phyloP scores from a whole-genome alignment of 2,329 filamentous ascomycete genomes.

The Colletotrichum falcatum region DNA sequence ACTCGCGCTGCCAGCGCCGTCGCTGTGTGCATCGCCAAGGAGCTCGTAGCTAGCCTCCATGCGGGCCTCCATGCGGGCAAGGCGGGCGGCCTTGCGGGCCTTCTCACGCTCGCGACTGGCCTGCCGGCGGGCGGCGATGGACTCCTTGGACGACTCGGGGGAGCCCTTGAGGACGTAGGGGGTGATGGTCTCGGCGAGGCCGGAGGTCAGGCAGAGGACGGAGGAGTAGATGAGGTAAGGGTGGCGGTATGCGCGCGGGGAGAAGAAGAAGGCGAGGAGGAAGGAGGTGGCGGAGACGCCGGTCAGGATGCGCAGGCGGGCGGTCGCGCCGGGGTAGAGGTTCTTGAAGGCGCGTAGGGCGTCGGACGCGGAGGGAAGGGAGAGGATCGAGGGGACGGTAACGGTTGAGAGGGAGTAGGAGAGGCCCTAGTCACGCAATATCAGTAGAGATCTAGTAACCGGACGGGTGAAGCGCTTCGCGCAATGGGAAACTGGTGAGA shows the following conservation, averaged over 20 bases:
- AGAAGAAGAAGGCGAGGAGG: conserved; percentile 81
- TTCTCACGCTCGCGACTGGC: conserved; percentile 46
- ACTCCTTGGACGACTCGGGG: conserved; percentile 45
- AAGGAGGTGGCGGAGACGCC: conserved; percentile 78
- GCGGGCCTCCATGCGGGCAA: conserved; percentile 52
- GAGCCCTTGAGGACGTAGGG: conserved; percentile 54
- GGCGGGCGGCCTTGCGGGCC: conserved; percentile 45
- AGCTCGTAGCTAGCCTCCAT: conserved; percentile 82
- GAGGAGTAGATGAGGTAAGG: conserved; percentile 92
- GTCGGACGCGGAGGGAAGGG: conserved; percentile 79
- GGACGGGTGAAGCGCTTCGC: background rate
- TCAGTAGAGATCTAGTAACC: conserved; percentile 6
- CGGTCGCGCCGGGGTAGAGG: conserved; percentile 71
- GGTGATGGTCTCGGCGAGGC: conserved; percentile 63
- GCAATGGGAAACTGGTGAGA: background rate
- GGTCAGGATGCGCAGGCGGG: conserved; percentile 75
- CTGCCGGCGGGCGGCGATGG: conserved; percentile 43
- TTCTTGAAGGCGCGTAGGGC: conserved; percentile 78
- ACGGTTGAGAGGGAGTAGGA: conserved; percentile 86
- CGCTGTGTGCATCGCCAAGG: conserved; percentile 65
- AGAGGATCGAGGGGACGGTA: conserved; percentile 82
- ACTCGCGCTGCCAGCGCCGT: conserved; percentile 56
- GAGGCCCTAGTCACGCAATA: conserved; percentile 73
- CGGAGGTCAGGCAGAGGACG: conserved; percentile 73
- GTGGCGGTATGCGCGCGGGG: conserved; percentile 80